Conservation (phyloP, 2,329 filamentous ascomycete species). For the Didymella keratinophila region DNA sequence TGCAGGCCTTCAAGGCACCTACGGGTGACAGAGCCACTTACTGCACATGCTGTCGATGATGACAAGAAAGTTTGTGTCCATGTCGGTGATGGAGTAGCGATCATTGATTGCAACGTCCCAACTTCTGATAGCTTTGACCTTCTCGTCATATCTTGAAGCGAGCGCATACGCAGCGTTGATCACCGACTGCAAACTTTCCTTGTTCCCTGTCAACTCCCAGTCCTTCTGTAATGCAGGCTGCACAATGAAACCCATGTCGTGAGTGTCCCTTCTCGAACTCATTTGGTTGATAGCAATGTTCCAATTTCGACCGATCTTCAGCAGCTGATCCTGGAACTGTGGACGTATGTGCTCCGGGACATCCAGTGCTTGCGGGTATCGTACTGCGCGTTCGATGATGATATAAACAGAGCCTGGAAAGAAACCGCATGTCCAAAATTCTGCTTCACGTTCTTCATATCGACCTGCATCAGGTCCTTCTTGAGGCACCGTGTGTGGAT, state of each 20-base stretch:
- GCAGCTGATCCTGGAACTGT: slow-evolving; percentile 33
- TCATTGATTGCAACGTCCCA: slow-evolving; percentile 57
- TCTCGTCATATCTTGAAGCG: slow-evolving; percentile 53
- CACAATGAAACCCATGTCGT: slow-evolving; percentile 64
- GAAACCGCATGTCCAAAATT: slow-evolving; percentile 50
- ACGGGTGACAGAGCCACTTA: slow-evolving; percentile 19
- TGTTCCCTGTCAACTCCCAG: slow-evolving; percentile 57
- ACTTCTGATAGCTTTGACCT: slow-evolving; percentile 57
- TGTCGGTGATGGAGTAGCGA: slow-evolving; percentile 48
- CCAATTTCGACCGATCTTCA: slow-evolving; percentile 43
- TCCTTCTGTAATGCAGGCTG: slow-evolving; percentile 57
- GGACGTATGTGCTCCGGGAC: slow-evolving; percentile 29
- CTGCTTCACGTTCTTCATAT: slow-evolving; percentile 48
- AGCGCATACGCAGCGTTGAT: slow-evolving; percentile 56
- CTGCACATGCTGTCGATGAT: slow-evolving; percentile 57
- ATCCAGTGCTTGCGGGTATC: slow-evolving; percentile 37
- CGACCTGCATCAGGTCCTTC: slow-evolving; percentile 30
- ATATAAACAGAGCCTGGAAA: slow-evolving; percentile 48
- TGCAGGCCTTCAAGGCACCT: not conserved
- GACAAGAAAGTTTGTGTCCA: slow-evolving; percentile 50
- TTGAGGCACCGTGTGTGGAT: slow-evolving; percentile 48
- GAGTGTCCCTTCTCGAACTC: slow-evolving; percentile 57
- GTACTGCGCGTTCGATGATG: slow-evolving; percentile 43
- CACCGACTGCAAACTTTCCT: slow-evolving; percentile 52
- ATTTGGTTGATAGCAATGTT: slow-evolving; percentile 44